Evolutionary conservation across 805 yeast genomes (phyloP).

Genomic region (Phaffomyces opuntiae): DNA sequence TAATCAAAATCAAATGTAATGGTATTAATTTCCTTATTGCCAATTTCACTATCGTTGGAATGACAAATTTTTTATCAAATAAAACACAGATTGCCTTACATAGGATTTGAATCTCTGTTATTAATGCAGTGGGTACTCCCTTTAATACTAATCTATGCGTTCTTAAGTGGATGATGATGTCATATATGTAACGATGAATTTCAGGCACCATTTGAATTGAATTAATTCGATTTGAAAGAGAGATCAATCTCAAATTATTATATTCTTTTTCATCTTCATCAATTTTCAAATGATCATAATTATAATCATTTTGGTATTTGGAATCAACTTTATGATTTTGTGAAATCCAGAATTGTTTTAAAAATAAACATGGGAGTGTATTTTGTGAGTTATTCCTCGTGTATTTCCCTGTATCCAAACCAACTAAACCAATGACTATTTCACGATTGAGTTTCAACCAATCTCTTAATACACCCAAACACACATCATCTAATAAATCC

Average conservation of each 20-base stretch:
- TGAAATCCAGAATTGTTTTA: constrained; percentile 1
- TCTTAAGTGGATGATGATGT: constrained; percentile 45
- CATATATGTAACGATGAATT: constrained; percentile 47
- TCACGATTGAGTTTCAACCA: constrained; percentile 2
- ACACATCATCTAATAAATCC: neutral
- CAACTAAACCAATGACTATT: neutral
- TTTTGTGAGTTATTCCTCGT: constrained; percentile 6
- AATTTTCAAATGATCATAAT: neutral
- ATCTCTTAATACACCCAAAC: neutral
- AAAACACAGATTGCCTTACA: constrained; percentile 36
- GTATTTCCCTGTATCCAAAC: constrained; percentile 2
- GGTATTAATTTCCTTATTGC: constrained; percentile 46
- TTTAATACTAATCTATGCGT: constrained; percentile 46
- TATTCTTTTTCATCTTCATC: neutral
- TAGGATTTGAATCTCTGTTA: constrained; percentile 34
- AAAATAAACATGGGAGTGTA: constrained; percentile 12
- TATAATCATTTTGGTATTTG: neutral
- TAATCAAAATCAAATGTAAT: constrained; percentile 32
- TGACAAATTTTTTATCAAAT: constrained; percentile 34
- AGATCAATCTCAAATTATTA: neutral
- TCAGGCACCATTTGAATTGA: constrained; percentile 35
- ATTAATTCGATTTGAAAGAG: constrained; percentile 2
- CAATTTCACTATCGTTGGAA: constrained; percentile 45
- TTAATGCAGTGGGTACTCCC: constrained; percentile 44
- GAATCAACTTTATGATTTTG: neutral